A percentile compares a stretch with the other conserved stretches of the same genome.
Evolutionary conservation across 345 rosid species (phyloP).

Genomic region (Erucastrum elatum): DNA sequence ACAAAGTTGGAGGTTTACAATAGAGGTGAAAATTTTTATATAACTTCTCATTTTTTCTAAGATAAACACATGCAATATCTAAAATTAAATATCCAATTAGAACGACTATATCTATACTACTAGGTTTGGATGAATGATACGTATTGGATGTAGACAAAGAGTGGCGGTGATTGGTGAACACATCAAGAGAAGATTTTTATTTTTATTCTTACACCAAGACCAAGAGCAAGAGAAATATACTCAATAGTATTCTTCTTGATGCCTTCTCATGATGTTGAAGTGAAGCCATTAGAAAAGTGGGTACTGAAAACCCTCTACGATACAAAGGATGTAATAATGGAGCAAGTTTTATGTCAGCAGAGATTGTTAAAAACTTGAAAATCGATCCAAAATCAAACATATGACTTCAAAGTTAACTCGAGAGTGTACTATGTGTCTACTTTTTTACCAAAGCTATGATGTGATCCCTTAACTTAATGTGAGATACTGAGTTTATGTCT

Average conservation of each 20-base stretch:
- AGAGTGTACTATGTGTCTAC: too few species aligned
- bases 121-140: conserved; percentile 59
- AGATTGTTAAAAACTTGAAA: conserved; percentile 47
- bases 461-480: too few species aligned
- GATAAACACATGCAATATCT: neutral
- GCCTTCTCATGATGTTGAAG: conserved; percentile 53
- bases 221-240: conserved; percentile 55
- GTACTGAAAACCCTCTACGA: conserved; percentile 42
- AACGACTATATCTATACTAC: neutral
- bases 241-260: conserved; percentile 61
- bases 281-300: conserved; percentile 63
- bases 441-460: too few species aligned
- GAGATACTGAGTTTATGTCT: too few species aligned
- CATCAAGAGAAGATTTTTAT: conserved; percentile 39
- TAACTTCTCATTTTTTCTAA: neutral
- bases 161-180: conserved; percentile 48
- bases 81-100: neutral
- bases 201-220: too few species aligned
- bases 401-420: too few species aligned
- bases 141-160: conserved; percentile 58
- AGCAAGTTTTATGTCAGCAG: conserved; percentile 56
- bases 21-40: conserved; percentile 35
- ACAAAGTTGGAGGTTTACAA: too few species aligned
- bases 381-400: conserved; percentile 28
- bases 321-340: conserved; percentile 54